Conservation (phyloP, 768 basidiomycete species). For the Candolleomyces efflorescens region DNA sequence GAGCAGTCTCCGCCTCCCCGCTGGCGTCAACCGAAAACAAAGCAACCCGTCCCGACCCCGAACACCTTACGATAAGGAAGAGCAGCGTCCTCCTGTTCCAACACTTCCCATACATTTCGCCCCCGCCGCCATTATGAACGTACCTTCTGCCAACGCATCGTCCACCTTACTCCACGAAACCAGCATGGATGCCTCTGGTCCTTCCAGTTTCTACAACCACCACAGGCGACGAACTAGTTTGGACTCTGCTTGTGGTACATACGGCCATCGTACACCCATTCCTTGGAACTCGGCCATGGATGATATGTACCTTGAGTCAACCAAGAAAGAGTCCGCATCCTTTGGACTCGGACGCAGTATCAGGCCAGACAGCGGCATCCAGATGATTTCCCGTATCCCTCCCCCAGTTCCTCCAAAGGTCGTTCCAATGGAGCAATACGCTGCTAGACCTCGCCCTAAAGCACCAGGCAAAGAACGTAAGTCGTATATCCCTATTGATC, state of each 20-base stretch:
- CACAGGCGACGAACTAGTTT: conserved; percentile 18
- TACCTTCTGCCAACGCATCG: conserved; percentile 19
- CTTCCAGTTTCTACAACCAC: not conserved
- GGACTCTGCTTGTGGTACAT: conserved; percentile 18
- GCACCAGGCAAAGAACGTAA: not conserved
- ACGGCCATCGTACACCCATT: conserved; percentile 10
- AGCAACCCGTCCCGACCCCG: conserved; percentile 15
- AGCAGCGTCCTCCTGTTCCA: conserved; percentile 27
- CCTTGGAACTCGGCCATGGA: conserved; percentile 15
- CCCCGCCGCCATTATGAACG: conserved; percentile 10
- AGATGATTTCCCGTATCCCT: conserved; percentile 29
- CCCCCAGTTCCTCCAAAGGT: conserved; percentile 12
- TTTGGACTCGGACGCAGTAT: not conserved
- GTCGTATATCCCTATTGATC: not conserved
- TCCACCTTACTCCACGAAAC: conserved; percentile 15
- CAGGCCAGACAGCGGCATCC: conserved; percentile 21
- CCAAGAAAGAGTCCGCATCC: conserved; percentile 3
- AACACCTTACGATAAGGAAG: conserved; percentile 19
- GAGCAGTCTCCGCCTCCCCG: conserved; percentile 61
- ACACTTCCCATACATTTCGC: conserved; percentile 29
- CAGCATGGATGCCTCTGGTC: not conserved
- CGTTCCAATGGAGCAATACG: conserved; percentile 6
- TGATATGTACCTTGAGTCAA: conserved; percentile 21
- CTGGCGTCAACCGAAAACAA: conserved; percentile 19
- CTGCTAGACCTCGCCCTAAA: conserved; percentile 1